These are phyloP conservation scores for Rhizopogon sp. DNA, from an alignment of 768 basidiomycete genomes.

Conservation along the genomic window DNA sequence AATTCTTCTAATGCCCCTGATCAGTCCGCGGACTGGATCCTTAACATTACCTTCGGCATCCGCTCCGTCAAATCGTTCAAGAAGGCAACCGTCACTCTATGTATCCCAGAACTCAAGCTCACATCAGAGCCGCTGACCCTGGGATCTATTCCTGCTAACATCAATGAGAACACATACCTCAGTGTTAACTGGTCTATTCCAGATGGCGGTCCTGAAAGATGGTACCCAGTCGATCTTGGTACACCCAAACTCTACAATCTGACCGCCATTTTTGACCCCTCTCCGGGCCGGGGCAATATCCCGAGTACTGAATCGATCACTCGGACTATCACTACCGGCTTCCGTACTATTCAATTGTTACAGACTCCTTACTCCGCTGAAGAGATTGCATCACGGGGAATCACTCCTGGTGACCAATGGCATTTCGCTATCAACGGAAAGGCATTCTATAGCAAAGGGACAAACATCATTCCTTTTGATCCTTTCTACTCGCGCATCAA, in stretches of 20 bases:
- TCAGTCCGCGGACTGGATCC: conserved; percentile 48
- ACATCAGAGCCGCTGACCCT: conserved; percentile 26
- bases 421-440: conserved; percentile 57
- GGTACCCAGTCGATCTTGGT: conserved; percentile 54
- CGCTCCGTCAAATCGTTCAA: conserved; percentile 35
- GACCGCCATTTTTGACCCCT: conserved; percentile 34
- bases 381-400: conserved; percentile 41
- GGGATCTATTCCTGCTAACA: conserved; percentile 14
- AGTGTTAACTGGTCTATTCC: conserved; percentile 41
- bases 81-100: conserved; percentile 34
- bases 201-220: conserved; percentile 41
- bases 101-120: conserved; percentile 43
- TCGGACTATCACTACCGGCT: conserved; percentile 46
- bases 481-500: conserved; percentile 51
- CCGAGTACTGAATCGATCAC: conserved; percentile 19
- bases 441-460: conserved; percentile 49
- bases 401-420: conserved; percentile 57
- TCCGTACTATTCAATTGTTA: conserved; percentile 52
- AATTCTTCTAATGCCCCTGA: conserved; percentile 38
- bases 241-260: conserved; percentile 51
- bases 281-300: conserved; percentile 3
- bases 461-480: conserved; percentile 59
- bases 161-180: conserved; percentile 33
- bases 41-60: conserved; percentile 48
- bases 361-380: conserved; percentile 42